Evolutionary conservation across 495 filamentous ascomycete genomes (phyloP).

Genomic region (Hamigera avellanea): DNA sequence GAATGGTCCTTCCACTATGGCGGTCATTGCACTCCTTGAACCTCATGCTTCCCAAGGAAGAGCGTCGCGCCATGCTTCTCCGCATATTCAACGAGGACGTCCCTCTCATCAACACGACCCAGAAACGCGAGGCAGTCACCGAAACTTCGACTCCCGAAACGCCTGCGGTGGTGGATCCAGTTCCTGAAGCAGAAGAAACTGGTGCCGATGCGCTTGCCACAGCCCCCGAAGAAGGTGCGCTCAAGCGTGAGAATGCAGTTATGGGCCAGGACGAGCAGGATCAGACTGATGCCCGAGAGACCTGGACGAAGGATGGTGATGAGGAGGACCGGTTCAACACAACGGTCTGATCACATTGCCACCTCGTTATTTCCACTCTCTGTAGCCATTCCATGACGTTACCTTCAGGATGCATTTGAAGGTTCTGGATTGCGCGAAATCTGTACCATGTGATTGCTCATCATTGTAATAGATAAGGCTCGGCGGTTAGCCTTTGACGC

Average conservation of each 20-base stretch:
- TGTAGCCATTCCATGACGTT: too few relatives aligned
- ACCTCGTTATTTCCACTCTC: too few relatives aligned
- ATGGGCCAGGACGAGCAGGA: slow-evolving; percentile 31
- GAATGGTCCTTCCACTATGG: slow-evolving; percentile 85
- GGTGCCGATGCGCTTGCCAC: slow-evolving; percentile 10
- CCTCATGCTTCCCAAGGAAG: slow-evolving; percentile 95
- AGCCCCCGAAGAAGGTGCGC: slow-evolving; percentile 24
- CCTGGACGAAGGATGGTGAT: slow-evolving; percentile 26
- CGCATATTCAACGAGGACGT: slow-evolving; percentile 79
- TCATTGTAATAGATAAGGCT: too few relatives aligned
- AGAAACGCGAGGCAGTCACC: slow-evolving; percentile 26
- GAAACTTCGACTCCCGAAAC: slow-evolving; percentile 10
- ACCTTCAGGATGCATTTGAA: too few relatives aligned
- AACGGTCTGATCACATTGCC: slow-evolving; percentile 19
- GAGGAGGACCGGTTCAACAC: slow-evolving; percentile 35
- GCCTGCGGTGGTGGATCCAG: slow-evolving; percentile 7
- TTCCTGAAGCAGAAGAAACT: slow-evolving; percentile 6
- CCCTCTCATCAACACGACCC: slow-evolving; percentile 43
- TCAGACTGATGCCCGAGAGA: slow-evolving; percentile 24
- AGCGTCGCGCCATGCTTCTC: slow-evolving; percentile 82
- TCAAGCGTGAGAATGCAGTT: slow-evolving; percentile 24
- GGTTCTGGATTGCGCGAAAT: too few relatives aligned
- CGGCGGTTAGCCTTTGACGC: too few relatives aligned
- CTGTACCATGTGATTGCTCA: too few relatives aligned
- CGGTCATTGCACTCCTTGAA: slow-evolving; percentile 77